A percentile compares a stretch with the other conserved stretches of the same genome.
Evolutionary conservation across 2,329 filamentous ascomycete species (phyloP).

Genomic region (Orbilia ellipsospora): DNA sequence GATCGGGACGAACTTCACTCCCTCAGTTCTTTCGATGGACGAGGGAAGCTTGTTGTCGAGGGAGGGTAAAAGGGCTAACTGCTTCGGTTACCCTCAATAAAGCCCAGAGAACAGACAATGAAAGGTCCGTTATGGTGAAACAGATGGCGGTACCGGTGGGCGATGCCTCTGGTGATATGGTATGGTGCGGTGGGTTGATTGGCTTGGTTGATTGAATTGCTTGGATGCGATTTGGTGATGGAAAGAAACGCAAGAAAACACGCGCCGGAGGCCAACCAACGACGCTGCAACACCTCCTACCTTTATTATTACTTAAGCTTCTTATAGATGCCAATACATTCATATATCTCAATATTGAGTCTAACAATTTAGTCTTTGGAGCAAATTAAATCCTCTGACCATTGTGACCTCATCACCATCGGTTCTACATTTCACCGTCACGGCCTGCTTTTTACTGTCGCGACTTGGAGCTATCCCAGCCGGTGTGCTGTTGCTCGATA

Average conservation of each 20-base stretch:
- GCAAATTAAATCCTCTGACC: background rate
- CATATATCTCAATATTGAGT: no score
- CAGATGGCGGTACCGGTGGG: background rate
- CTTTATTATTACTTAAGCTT: background rate
- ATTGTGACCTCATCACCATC: background rate
- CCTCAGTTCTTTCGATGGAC: no score
- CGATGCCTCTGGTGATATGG: slow-evolving; percentile 3
- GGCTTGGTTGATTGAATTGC: slow-evolving; percentile 1
- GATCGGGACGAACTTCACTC: no score
- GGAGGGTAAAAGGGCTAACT: no score
- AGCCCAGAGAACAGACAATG: no score
- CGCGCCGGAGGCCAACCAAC: slow-evolving; percentile 16
- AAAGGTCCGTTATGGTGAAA: no score
- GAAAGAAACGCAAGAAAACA: slow-evolving; percentile 31
- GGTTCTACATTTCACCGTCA: no score
- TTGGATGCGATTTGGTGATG: background rate
- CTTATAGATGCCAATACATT: no score
- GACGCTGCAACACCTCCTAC: background rate
- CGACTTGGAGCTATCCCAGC: background rate
- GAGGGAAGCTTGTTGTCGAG: no score
- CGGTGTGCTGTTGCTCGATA: background rate
- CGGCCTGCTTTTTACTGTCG: background rate
- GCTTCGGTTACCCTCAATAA: no score
- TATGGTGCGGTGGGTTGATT: background rate
- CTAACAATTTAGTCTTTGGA: no score